Evolutionary conservation across 108 stramenopile genomes (phyloP), one percentile per base, ranked within the genome.

Genomic region (Nitzschia sp.): DNA sequence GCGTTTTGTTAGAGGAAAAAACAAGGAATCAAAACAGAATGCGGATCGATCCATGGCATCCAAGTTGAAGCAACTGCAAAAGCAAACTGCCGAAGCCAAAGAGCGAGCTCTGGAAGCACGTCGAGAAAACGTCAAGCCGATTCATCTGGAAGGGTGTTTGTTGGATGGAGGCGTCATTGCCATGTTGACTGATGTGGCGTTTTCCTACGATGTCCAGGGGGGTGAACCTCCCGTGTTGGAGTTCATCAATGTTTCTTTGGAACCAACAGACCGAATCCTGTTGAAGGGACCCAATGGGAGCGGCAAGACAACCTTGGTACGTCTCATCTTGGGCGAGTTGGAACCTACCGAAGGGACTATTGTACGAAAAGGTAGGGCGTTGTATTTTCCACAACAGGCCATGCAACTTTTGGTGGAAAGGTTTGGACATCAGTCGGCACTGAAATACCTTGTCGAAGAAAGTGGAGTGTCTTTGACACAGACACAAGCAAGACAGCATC

Each of bases 11-110:
- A 75, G 63, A 56, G 83, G 83, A 40, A 85, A 83, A 55, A 77
- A 72, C 57, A 81, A 83, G 67, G 87, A 88, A 69, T 73, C 81
- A 19, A 85, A 84, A 61, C 87, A 88, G 67, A 79, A 83, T 44
- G 84, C 80, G 7, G 84, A 82, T 59, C 37, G 67, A 37, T 73
- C 80, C 11, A 73, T 79, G 6, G 84, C 84, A 2, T 68, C 87
- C 24, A 85, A 82, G 63, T 14, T 84, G 57, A 80, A 81, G 53
- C 57, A 51, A 51, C 8, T 67, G 2, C 61, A 83, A 54, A 53
- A 66, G 12, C 37, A 63, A 7, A 62, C 65, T 11, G 50, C 38
- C 12, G 78, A 84, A n/a, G 14, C 74, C 8, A 67, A 83, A 52
- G 76, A 80, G 44, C 19, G 67, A 10, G 54, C 60, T 29, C 51